Percentiles rank a stretch among this genome's conserved stretches.
phyloP scores from a whole-genome alignment of 306 rosid species.

The Abrus pulchellus region DNA sequence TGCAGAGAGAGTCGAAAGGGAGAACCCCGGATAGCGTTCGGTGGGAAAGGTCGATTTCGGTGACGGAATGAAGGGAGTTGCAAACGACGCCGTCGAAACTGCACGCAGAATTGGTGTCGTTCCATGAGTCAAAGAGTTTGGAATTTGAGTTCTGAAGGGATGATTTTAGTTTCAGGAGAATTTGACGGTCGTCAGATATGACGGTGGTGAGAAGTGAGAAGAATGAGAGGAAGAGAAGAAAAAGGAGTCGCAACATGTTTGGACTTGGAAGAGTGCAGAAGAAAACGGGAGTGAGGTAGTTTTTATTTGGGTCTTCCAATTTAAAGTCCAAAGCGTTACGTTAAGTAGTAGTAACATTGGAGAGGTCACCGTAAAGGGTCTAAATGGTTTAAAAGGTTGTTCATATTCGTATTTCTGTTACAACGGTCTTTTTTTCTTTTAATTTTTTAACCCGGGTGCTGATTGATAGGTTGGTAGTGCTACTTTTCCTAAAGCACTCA shows the following conservation, averaged over 20 bases:
- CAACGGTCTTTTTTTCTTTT: constrained; percentile 43
- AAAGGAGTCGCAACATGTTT: constrained; percentile 50
- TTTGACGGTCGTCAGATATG: constrained; percentile 60
- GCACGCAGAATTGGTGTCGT: constrained; percentile 45
- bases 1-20: constrained; percentile 74
- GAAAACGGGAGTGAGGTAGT: background rate
- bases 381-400: constrained; percentile 27
- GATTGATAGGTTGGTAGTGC: background rate
- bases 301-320: constrained; percentile 1
- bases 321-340: constrained; percentile 11
- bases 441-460: background rate
- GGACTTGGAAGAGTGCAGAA: background rate
- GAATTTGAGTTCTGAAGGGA: constrained; percentile 46
- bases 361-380: background rate
- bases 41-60: constrained; percentile 67
- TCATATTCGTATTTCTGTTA: constrained; percentile 44
- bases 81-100: constrained; percentile 71
- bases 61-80: constrained; percentile 50
- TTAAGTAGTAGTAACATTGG: background rate
- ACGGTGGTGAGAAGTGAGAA: constrained; percentile 44
- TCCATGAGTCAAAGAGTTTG: constrained; percentile 61
- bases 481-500: constrained; percentile 45
- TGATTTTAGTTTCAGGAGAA: constrained; percentile 65
- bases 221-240: constrained; percentile 55
- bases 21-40: constrained; percentile 61